Conservation (phyloP, 2,329 filamentous ascomycete genomes). For the Bipolaris victoriae region DNA sequence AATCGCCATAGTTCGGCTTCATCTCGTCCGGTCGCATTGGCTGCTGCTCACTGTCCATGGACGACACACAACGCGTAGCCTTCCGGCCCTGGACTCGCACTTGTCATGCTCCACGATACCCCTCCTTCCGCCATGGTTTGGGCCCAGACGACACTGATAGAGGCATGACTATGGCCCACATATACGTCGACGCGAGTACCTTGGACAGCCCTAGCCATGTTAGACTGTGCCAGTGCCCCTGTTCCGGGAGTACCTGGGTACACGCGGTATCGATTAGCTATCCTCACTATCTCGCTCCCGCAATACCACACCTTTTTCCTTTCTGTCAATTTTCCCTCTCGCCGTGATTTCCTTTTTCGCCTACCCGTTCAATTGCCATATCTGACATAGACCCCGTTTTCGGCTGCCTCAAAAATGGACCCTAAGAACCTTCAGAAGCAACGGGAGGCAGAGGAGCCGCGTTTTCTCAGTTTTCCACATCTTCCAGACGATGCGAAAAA, state of each 20-base stretch:
- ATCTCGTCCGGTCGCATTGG: conserved; percentile 34
- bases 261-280: conserved; percentile 27
- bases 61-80: conserved; percentile 24
- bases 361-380: neutral
- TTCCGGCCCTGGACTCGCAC: conserved; percentile 18
- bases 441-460: conserved; percentile 46
- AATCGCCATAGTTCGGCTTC: conserved; percentile 26
- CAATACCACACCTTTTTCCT: conserved; percentile 13
- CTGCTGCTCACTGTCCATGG: conserved; percentile 14
- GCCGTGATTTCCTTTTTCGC: neutral
- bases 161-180: conserved; percentile 24
- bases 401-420: conserved; percentile 39
- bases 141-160: conserved; percentile 21
- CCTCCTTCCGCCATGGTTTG: conserved; percentile 24
- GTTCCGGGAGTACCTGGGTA: conserved; percentile 26
- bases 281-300: conserved; percentile 29
- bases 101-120: conserved; percentile 23
- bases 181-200: conserved; percentile 18
- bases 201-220: conserved; percentile 23
- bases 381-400: neutral
- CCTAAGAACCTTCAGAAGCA: conserved; percentile 46
- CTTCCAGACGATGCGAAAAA: conserved; percentile 60
- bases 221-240: conserved; percentile 26
- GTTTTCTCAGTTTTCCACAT: conserved; percentile 64
- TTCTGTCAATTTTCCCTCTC: conserved; percentile 2